Conservation (phyloP, 2,329 filamentous ascomycete genomes). For the Ophiostoma sp. region DNA sequence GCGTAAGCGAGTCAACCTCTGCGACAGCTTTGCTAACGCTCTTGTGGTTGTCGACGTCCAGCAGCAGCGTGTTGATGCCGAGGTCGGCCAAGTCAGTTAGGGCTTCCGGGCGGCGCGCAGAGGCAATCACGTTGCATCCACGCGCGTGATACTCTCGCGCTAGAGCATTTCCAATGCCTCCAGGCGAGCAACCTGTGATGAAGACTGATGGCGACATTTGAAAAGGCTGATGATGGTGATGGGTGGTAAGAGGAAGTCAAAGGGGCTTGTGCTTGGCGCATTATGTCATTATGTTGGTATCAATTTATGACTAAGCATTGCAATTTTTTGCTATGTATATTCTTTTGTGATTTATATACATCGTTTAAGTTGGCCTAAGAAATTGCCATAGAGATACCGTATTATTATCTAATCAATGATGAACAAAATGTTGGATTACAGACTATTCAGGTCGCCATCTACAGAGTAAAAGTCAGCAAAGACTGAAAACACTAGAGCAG, state of each 20-base stretch:
- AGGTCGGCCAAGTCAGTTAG: slow-evolving; percentile 30
- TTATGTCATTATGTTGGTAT: background rate
- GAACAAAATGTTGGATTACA: too few species aligned
- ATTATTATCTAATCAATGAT: too few species aligned
- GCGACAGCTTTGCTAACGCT: slow-evolving; percentile 34
- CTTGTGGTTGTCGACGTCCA: slow-evolving; percentile 32
- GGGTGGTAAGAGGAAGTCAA: background rate
- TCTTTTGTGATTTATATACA: too few species aligned
- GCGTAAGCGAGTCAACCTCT: slow-evolving; percentile 33
- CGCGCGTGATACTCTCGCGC: slow-evolving; percentile 32
- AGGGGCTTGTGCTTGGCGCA: background rate
- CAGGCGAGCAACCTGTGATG: slow-evolving; percentile 30
- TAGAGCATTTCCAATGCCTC: slow-evolving; percentile 34
- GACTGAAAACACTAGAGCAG: too few species aligned
- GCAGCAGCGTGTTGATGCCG: slow-evolving; percentile 30
- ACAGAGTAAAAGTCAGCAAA: too few species aligned
- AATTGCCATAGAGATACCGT: too few species aligned
- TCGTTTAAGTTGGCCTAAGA: too few species aligned
- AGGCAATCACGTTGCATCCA: slow-evolving; percentile 39
- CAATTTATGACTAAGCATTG: background rate
- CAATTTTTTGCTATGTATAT: too few species aligned
- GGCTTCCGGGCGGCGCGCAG: slow-evolving; percentile 36
- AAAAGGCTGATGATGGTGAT: background rate
- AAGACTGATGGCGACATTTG: slow-evolving; percentile 3
- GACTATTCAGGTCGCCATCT: too few species aligned